phyloP scores from a whole-genome alignment of 768 basidiomycete genomes.

The Trametes punicea region DNA sequence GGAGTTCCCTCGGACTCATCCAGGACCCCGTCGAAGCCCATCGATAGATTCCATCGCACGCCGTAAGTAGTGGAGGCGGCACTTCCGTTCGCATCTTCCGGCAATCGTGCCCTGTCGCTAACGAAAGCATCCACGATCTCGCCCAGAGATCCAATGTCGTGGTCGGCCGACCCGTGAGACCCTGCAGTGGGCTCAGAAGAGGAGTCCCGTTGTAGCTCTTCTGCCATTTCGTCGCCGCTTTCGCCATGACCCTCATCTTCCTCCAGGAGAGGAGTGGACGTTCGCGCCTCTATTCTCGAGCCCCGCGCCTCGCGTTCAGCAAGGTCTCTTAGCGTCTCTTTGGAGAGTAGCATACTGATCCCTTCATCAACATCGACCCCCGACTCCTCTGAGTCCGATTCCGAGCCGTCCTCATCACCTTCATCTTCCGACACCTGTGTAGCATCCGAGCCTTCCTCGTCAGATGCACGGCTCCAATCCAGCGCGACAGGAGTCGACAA shows the following conservation, averaged over 20 bases:
- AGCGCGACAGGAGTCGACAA: constrained; percentile 21
- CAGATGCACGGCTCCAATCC: constrained; percentile 27
- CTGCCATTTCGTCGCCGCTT: background rate
- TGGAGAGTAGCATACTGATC: constrained; percentile 12
- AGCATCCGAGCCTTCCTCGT: constrained; percentile 29
- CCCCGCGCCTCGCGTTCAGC: background rate
- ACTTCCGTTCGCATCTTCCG: background rate
- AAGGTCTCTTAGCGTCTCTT: background rate
- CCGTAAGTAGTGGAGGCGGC: background rate
- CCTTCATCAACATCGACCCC: background rate
- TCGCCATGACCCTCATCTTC: background rate
- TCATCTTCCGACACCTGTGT: constrained; percentile 28
- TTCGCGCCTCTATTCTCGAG: background rate
- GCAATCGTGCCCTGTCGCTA: background rate
- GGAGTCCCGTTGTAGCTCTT: background rate
- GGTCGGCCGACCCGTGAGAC: background rate
- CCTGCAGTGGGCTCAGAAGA: background rate
- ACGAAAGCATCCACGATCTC: background rate
- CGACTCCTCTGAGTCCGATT: constrained; percentile 6
- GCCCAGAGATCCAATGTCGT: background rate
- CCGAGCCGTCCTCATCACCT: constrained; percentile 25
- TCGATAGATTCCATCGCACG: background rate
- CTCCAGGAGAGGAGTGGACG: background rate
- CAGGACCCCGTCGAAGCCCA: background rate
- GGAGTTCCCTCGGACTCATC: background rate